A percentile compares a stretch with the other conserved stretches of the same genome.
These are phyloP conservation scores for Ramalina peruviana DNA, from an alignment of 495 filamentous ascomycete species.

Conservation along the genomic window DNA sequence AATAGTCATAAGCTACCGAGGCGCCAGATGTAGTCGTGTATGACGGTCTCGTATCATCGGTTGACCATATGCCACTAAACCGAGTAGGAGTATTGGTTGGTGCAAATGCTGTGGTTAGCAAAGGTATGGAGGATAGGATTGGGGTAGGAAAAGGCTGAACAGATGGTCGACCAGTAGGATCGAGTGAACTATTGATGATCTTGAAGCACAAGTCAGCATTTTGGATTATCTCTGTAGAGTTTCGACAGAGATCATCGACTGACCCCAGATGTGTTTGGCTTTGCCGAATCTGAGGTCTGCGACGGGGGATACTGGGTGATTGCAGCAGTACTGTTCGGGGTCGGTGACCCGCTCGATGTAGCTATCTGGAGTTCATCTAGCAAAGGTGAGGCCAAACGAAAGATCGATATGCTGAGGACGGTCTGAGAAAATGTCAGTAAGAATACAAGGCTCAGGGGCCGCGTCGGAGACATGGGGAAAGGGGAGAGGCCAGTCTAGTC, in stretches of 20 bases:
- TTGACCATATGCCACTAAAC: constrained; percentile 6
- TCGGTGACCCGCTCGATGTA: too few relatives aligned
- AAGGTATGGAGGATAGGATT: constrained; percentile 1
- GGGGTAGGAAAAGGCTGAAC: constrained; percentile 24
- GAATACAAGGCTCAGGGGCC: too few relatives aligned
- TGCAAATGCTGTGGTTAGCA: background rate
- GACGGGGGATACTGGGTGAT: background rate
- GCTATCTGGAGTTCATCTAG: too few relatives aligned
- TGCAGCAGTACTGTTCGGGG: too few relatives aligned
- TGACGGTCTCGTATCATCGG: background rate
- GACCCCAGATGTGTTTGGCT: background rate
- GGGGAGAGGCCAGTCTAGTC: too few relatives aligned
- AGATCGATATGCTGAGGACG: too few relatives aligned
- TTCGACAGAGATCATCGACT: too few relatives aligned
- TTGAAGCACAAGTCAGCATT: constrained; percentile 4
- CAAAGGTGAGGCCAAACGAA: too few relatives aligned
- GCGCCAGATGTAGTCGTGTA: background rate
- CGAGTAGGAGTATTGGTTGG: background rate
- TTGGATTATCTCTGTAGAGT: too few relatives aligned
- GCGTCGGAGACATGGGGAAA: too few relatives aligned
- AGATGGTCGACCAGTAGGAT: constrained; percentile 29
- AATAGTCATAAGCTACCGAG: background rate
- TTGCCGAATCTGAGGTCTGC: background rate
- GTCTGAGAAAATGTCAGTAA: too few relatives aligned
- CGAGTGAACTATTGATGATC: constrained; percentile 27